These are phyloP conservation scores for Candida frijolesensis DNA, from an alignment of 1,139 yeast species.

Conservation along the genomic window DNA sequence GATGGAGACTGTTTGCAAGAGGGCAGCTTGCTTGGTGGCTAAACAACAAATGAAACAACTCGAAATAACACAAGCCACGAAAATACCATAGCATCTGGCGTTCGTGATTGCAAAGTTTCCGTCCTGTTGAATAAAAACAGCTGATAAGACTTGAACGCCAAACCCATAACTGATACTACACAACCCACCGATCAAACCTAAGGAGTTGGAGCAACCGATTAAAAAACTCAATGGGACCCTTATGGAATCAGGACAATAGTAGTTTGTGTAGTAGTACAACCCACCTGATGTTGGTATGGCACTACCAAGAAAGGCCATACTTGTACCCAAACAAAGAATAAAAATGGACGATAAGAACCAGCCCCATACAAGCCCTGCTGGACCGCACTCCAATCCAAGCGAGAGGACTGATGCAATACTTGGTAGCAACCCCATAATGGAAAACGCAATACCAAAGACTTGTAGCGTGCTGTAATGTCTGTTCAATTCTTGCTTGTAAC, in stretches of 20 bases:
- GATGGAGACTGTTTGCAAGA: constrained; percentile 62
- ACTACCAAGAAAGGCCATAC: constrained; percentile 66
- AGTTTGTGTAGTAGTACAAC: constrained; percentile 57
- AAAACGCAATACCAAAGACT: constrained; percentile 55
- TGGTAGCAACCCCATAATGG: constrained; percentile 56
- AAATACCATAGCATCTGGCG: constrained; percentile 37
- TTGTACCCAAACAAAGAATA: constrained; percentile 57
- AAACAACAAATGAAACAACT: constrained; percentile 32
- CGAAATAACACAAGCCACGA: constrained; percentile 34
- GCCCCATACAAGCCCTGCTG: constrained; percentile 64
- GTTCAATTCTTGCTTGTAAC: constrained; percentile 53
- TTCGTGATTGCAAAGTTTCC: constrained; percentile 35
- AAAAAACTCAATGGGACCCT: constrained; percentile 43
- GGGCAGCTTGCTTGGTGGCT: constrained; percentile 49
- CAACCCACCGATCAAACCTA: constrained; percentile 39
- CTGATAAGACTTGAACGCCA: constrained; percentile 38
- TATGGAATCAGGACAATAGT: constrained; percentile 33
- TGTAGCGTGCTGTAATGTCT: constrained; percentile 51
- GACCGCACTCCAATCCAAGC: constrained; percentile 44
- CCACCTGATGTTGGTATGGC: constrained; percentile 80
- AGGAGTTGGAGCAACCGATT: constrained; percentile 45
- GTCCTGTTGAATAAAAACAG: constrained; percentile 32
- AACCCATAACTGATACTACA: constrained; percentile 44
- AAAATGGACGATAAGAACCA: constrained; percentile 67
- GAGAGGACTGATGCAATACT: constrained; percentile 42